Base-by-base conservation (phyloP, 2,329 filamentous ascomycete genomes). In the Lasiodiplodia citricola region DNA sequence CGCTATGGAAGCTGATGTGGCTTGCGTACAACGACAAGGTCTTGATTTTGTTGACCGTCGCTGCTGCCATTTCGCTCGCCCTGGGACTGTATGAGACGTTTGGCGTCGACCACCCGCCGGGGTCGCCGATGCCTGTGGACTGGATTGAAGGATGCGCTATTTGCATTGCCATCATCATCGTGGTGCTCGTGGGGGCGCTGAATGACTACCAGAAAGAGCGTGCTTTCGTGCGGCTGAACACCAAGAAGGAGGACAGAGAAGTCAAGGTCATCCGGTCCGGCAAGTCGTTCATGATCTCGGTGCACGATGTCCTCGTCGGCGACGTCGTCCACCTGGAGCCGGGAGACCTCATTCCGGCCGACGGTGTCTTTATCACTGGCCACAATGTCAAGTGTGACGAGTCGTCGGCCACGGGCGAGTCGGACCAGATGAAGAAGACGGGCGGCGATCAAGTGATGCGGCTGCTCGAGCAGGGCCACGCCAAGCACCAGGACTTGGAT, bases 21-120 rank as follows among this genome's bases (percentile, higher is more conserved):
- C 91, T 93, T 74, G 91, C 91, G 1, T 93, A 92, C 80, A 93
- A 94, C 75, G 92, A 94, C 79, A 94, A 94, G 74, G 88, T 94
- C 13, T 82, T 93, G 65, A 91, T 93, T 67, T 81, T 93, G 4
- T 83, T 93, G 69, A 91, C 90, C 0, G 83, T 89, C 23, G 91
- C 91, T 8, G 92, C 91, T 1, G 83, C 87, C n/a, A 88, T 94
- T 44, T 93, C 92, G 2, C 83, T 94, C 31, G 89, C 88, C 0
- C 86, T 94, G 51, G 92, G 92, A 56, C 87, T 94, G 1, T 93
- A 93, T 73, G 84, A 85, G 2, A 72, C 83, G 4, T 88, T 91
- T 70, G 78, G 83, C 5, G 60, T 52, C n/a, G 47, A 38, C 2
- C 60, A 64, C 28, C 44, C 44, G n/a, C 60, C 60, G 28, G 60